Base-by-base conservation (phyloP, 2,329 filamentous ascomycete species). In the Nigrospora oryzae region DNA sequence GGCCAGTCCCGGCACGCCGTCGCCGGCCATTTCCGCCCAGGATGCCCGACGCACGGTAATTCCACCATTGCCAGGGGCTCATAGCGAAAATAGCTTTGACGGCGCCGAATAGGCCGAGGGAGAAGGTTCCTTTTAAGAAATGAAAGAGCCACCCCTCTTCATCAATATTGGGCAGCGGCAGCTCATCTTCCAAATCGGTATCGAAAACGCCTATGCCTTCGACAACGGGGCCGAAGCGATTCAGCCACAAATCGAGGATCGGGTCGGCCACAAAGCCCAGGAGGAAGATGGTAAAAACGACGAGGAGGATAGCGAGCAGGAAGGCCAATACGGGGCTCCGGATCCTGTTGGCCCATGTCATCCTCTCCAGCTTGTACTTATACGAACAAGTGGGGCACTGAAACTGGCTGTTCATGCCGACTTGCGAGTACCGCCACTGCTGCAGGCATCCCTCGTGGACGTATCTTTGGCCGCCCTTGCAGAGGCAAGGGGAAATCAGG, bases 191-290 rank as follows among this genome's bases (percentile, higher is more conserved):
- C 36, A 64, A 56, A 36, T 70, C 69, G 32, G 66, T 66, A 14
- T 63, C 57, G 38, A 66, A 54, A 54, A 66, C 49, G 53, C 47
- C 47, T 5, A 49, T 30, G 16, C 28, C 44, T 17, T 76, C 73
- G 32, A 68, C 62, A 41, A 84, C 69, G 11, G 78, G 79, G 42
- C 81, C 79, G 45, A 81, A 66, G 0, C 89, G 89, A 58, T 95
- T 89, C 44, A 91, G 67, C 70, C 91, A 95, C 28, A 95, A 68
- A 55, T 89, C 87, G 62, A 97, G 84, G 48, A 97, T 88, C 2
- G 90, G 90, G 63, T 97, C 90, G 48, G 90, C 91, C 52, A 97
- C 67, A 57, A 96, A 97, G 36, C 93, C 93, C 45, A 97, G 79
- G 1, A 87, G 35, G 58, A 95, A 97, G 23, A 95, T 74, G 42